These are phyloP conservation scores for Lathyrus aphaca DNA, from an alignment of 306 rosid species.

Conservation along the genomic window DNA sequence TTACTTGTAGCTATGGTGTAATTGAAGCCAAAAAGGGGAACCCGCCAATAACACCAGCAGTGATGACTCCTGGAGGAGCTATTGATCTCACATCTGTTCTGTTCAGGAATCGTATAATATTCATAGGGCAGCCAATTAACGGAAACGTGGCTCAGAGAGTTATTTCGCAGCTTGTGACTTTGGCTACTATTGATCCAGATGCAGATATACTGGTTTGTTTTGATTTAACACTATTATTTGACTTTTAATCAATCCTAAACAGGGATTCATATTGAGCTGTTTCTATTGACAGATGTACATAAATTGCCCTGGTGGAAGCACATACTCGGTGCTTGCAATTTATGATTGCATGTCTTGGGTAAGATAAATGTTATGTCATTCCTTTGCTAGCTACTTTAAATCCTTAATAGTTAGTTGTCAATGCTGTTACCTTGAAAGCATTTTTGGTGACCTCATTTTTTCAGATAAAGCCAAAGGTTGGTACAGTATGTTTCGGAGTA, in stretches of 20 bases:
- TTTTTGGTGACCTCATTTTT: slow-evolving; percentile 37
- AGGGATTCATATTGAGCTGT: slow-evolving; percentile 31
- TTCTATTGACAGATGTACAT: slow-evolving; percentile 68
- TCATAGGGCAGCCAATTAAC: slow-evolving; percentile 89
- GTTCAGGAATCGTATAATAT: slow-evolving; percentile 89
- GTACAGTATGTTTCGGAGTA: slow-evolving; percentile 89
- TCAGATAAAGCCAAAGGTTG: slow-evolving; percentile 99
- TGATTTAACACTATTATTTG: slow-evolving; percentile 23
- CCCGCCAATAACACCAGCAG: slow-evolving; percentile 88
- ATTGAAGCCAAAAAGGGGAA: slow-evolving; percentile 75
- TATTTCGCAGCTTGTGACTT: slow-evolving; percentile 91
- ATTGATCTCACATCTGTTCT: slow-evolving; percentile 83
- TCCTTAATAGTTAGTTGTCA: neutral
- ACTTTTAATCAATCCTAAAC: neutral
- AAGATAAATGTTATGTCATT: slow-evolving; percentile 36
- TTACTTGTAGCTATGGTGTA: slow-evolving; percentile 59
- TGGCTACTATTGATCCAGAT: slow-evolving; percentile 79
- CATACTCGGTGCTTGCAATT: slow-evolving; percentile 87
- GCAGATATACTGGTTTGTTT: slow-evolving; percentile 82
- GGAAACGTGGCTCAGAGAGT: slow-evolving; percentile 91
- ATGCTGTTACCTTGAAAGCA: slow-evolving; percentile 26
- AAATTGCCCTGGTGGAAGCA: slow-evolving; percentile 97
- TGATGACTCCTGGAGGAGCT: slow-evolving; percentile 92
- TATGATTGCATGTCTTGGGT: slow-evolving; percentile 99
- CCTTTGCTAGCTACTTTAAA: slow-evolving; percentile 33